Conservation (phyloP, 345 rosid species). For the Reutealis trisperma region DNA sequence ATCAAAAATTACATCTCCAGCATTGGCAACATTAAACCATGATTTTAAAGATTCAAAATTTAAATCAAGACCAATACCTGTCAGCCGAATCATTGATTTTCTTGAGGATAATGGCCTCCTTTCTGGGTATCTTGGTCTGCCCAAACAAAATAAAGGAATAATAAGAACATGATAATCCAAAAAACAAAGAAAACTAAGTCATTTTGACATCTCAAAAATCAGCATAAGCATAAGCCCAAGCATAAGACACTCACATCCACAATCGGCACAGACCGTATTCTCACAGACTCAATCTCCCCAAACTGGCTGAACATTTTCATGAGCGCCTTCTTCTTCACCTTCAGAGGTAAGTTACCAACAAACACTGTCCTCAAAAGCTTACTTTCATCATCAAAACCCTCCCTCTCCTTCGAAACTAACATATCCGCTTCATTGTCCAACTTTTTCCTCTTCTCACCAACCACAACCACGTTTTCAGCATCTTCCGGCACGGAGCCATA, state of each 20-base stretch:
- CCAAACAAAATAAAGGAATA: constrained; percentile 18
- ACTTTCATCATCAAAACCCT: constrained; percentile 85
- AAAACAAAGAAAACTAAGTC: constrained; percentile 1
- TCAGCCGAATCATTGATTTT: constrained; percentile 77
- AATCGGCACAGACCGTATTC: constrained; percentile 88
- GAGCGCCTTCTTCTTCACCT: constrained; percentile 72
- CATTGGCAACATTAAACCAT: neutral
- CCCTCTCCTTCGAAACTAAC: constrained; percentile 45
- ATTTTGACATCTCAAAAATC: neutral
- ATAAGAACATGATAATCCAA: constrained; percentile 10
- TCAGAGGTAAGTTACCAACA: constrained; percentile 87
- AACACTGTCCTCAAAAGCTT: constrained; percentile 92
- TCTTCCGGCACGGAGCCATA: constrained; percentile 47
- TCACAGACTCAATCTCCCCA: constrained; percentile 85
- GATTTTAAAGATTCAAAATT: neutral
- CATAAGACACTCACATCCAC: constrained; percentile 59
- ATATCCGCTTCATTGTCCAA: constrained; percentile 50
- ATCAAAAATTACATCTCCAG: too few species aligned
- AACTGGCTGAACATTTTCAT: constrained; percentile 72
- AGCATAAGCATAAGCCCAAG: neutral
- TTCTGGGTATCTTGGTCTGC: constrained; percentile 85
- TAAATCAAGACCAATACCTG: constrained; percentile 46
- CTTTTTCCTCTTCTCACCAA: constrained; percentile 84
- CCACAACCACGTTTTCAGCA: constrained; percentile 21
- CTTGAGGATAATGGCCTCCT: constrained; percentile 72